A percentile compares a stretch with the other conserved stretches of the same genome.
These are phyloP conservation scores for Leptographium radiaticola DNA, from an alignment of 2,329 filamentous ascomycete species.

Conservation along the genomic window DNA sequence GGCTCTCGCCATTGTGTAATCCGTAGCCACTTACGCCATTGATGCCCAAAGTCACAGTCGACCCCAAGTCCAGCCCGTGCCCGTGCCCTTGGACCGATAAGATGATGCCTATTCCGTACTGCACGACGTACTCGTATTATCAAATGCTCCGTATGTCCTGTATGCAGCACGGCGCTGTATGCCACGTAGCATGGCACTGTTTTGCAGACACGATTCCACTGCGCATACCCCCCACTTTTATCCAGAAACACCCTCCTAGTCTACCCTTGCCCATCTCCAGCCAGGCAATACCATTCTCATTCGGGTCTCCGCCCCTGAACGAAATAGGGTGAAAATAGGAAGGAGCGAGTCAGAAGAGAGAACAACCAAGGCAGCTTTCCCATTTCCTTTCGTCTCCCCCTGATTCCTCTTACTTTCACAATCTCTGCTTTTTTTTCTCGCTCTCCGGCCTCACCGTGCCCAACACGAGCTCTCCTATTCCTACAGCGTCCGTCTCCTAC, in stretches of 20 bases:
- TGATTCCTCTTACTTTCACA: not conserved
- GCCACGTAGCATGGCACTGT: not conserved
- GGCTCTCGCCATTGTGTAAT: too few species aligned
- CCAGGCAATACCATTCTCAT: slow-evolving; percentile 1
- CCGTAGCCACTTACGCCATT: not conserved
- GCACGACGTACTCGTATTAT: not conserved
- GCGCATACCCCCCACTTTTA: slow-evolving; percentile 2
- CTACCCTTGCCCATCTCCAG: not conserved
- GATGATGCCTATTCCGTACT: too few species aligned
- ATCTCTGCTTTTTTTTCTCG: not conserved
- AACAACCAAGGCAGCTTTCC: not conserved
- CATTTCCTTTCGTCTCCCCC: slow-evolving; percentile 2
- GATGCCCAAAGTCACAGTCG: not conserved
- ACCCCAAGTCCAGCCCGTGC: not conserved
- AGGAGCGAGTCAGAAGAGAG: slow-evolving; percentile 3
- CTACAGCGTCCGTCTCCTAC: not conserved
- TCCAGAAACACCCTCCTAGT: not conserved
- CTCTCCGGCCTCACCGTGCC: not conserved
- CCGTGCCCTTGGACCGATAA: not conserved
- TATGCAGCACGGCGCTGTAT: not conserved
- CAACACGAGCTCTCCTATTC: not conserved
- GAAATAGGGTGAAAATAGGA: not conserved
- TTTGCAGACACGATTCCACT: not conserved
- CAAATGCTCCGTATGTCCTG: not conserved
- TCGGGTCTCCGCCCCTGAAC: slow-evolving; percentile 1